Evolutionary conservation across 2,329 filamentous ascomycete species (phyloP).

Genomic region (Alternaria angustiovoidea): DNA sequence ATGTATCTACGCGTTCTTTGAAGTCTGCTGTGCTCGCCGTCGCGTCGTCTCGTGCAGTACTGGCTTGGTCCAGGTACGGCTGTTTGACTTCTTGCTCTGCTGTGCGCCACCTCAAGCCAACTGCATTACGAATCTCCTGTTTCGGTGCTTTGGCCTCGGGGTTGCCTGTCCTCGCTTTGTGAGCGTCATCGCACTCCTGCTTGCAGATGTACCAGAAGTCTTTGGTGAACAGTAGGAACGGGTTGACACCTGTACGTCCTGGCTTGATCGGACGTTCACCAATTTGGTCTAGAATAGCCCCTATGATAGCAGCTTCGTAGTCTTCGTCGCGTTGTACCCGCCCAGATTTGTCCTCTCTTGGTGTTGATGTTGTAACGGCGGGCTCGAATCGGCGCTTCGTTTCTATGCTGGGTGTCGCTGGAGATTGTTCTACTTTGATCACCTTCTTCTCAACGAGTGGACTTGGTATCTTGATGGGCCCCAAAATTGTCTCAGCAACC

Average conservation of each 20-base stretch:
- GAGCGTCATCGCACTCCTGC: constrained; percentile 72
- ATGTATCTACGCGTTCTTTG: constrained; percentile 69
- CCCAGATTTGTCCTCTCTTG: constrained; percentile 29
- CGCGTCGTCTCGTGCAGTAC: constrained; percentile 73
- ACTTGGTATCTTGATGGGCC: constrained; percentile 76
- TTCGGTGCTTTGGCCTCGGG: constrained; percentile 71
- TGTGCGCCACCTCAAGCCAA: constrained; percentile 91
- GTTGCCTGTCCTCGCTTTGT: constrained; percentile 69
- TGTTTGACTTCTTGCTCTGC: constrained; percentile 72
- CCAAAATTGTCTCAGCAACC: constrained; percentile 79
- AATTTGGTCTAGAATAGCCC: constrained; percentile 66
- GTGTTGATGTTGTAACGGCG: constrained; percentile 14
- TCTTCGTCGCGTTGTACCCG: constrained; percentile 49
- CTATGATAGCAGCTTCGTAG: constrained; percentile 66
- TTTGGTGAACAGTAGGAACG: constrained; percentile 90
- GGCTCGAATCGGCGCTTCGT: constrained; percentile 37
- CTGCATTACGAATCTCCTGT: constrained; percentile 81
- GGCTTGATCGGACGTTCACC: constrained; percentile 80
- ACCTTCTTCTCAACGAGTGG: constrained; percentile 76
- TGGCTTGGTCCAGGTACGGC: constrained; percentile 79
- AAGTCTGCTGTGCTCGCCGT: constrained; percentile 65
- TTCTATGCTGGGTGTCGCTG: constrained; percentile 22
- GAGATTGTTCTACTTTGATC: constrained; percentile 33
- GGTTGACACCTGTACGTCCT: constrained; percentile 77
- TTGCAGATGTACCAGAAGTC: constrained; percentile 70